A percentile compares a stretch with the other conserved stretches of the same genome.
These are phyloP conservation scores for Laguncularia racemosa DNA, from an alignment of 345 rosid genomes.

Conservation along the genomic window DNA sequence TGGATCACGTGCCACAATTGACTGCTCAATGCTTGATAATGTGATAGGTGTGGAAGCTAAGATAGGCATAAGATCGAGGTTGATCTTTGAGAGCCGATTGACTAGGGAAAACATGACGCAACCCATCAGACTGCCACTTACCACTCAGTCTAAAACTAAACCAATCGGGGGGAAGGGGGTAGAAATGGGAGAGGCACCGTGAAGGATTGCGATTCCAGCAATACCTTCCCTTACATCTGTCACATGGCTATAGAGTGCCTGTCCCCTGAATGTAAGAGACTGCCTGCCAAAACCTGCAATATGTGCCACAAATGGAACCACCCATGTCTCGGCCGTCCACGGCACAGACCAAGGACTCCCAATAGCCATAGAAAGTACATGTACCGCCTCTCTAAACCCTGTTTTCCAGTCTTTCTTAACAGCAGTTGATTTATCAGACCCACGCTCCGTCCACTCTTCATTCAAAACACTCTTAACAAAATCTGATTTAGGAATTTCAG, in stretches of 20 bases:
- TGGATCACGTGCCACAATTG: constrained; percentile 90
- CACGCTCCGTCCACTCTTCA: constrained; percentile 52
- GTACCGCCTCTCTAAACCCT: constrained; percentile 60
- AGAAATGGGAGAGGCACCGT: constrained; percentile 77
- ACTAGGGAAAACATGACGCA: constrained; percentile 96
- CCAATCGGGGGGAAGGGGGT: constrained; percentile 88
- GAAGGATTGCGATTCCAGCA: constrained; percentile 88
- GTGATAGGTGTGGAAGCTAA: constrained; percentile 71
- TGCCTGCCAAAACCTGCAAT: constrained; percentile 84
- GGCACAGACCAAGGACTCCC: constrained; percentile 93
- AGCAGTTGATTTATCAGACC: constrained; percentile 23
- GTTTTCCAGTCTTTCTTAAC: constrained; percentile 47
- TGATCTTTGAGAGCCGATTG: constrained; percentile 87
- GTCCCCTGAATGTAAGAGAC: constrained; percentile 85
- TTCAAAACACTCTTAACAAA: constrained; percentile 34
- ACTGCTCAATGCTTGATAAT: constrained; percentile 88
- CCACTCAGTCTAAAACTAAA: constrained; percentile 73
- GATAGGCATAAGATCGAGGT: constrained; percentile 76
- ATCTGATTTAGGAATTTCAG: constrained; percentile 38
- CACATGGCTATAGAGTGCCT: constrained; percentile 94
- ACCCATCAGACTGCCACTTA: constrained; percentile 83
- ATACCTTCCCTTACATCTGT: constrained; percentile 94
- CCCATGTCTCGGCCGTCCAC: constrained; percentile 96
- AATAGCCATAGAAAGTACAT: constrained; percentile 50
- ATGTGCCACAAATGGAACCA: constrained; percentile 85